A percentile compares a stretch with the other conserved stretches of the same genome.
Evolutionary conservation across 257 asterid species (phyloP).

Genomic region (Nemophila menziesii): DNA sequence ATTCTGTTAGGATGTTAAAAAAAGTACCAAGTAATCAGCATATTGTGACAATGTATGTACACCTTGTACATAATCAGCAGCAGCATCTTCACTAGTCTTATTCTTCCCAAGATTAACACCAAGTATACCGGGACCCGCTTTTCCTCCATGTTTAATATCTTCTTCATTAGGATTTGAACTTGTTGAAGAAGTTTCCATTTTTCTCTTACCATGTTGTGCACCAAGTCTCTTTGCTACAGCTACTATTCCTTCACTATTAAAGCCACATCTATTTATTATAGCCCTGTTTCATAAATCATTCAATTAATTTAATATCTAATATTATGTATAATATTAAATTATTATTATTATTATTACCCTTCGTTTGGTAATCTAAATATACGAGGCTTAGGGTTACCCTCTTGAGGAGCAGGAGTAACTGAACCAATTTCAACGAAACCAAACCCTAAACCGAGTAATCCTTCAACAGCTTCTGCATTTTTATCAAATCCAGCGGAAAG

Average conservation of each 20-base stretch:
- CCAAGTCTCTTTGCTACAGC: constrained; percentile 92
- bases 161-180: constrained; percentile 53
- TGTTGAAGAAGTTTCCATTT: constrained; percentile 72
- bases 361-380: constrained; percentile 69
- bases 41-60: constrained; percentile 95
- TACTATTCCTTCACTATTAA: constrained; percentile 97
- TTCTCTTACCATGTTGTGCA: constrained; percentile 97
- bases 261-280: constrained; percentile 93
- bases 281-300: constrained; percentile 51
- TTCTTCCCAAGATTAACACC: constrained; percentile 98
- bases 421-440: constrained; percentile 99
- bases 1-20: too few relatives aligned
- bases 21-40: constrained; percentile 99
- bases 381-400: constrained; percentile 98
- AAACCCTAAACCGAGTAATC: constrained; percentile 91
- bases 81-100: constrained; percentile 93
- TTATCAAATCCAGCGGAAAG: constrained; percentile 98
- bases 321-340: not conserved
- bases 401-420: constrained; percentile 94
- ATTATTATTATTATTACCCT: constrained; percentile 39
- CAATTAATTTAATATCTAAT: not conserved
- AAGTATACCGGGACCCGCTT: constrained; percentile 96
- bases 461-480: constrained; percentile 97
- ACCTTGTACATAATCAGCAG: constrained; percentile 97
- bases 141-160: constrained; percentile 81